Conservation (phyloP, 2,329 filamentous ascomycete genomes). For the Pseudocercospora pini-densiflorae region DNA sequence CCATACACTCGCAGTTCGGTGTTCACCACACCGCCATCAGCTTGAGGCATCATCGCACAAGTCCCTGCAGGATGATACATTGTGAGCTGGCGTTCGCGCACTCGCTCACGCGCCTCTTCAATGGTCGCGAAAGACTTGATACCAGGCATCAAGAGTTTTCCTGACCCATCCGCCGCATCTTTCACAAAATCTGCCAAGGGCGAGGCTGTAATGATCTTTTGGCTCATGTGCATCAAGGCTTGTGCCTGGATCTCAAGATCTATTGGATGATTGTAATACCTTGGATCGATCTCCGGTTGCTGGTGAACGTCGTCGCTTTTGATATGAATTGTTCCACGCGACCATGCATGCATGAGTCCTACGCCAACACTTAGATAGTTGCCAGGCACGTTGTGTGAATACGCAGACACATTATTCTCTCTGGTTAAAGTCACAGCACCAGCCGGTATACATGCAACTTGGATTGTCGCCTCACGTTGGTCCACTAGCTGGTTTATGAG, state of each 20-base stretch:
- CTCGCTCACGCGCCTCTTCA: constrained; percentile 2
- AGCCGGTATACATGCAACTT: too few relatives aligned
- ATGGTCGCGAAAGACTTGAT: constrained; percentile 1
- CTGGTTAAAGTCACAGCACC: too few relatives aligned
- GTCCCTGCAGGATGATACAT: constrained; percentile 19
- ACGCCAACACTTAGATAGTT: too few relatives aligned
- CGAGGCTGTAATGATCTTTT: background rate
- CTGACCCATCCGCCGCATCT: background rate
- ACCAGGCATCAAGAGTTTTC: background rate
- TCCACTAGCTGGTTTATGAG: too few relatives aligned
- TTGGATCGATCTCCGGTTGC: constrained; percentile 2
- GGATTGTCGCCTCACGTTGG: too few relatives aligned
- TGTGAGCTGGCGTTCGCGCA: constrained; percentile 17
- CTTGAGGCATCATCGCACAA: constrained; percentile 23
- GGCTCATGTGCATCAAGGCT: background rate
- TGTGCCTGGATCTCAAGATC: constrained; percentile 4
- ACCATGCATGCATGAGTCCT: constrained; percentile 6
- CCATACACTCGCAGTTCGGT: constrained; percentile 26
- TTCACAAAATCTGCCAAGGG: background rate
- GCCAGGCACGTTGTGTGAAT: too few relatives aligned
- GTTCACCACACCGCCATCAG: constrained; percentile 32
- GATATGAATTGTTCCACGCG: constrained; percentile 1
- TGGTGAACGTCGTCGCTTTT: background rate
- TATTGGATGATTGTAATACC: constrained; percentile 2
- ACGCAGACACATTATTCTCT: too few relatives aligned